Percentiles rank a stretch among this genome's conserved stretches.
Conservation (phyloP, 2,329 filamentous ascomycete genomes). For the Beauveria australis region DNA sequence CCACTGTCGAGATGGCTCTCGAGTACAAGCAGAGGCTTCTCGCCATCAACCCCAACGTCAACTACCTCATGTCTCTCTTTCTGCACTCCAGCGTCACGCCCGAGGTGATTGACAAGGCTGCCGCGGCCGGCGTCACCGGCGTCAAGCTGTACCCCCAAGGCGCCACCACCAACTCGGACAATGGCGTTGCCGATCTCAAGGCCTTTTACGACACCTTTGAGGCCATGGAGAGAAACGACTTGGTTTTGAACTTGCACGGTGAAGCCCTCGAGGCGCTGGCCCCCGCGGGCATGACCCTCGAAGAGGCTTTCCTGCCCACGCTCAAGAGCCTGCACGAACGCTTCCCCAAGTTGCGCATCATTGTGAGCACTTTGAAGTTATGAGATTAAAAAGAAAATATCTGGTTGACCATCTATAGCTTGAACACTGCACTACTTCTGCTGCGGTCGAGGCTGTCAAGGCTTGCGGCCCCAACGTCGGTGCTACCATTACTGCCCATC, state of each 20-base stretch:
- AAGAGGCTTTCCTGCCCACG: slow-evolving; percentile 67
- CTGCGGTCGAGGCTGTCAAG: slow-evolving; percentile 69
- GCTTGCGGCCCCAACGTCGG: slow-evolving; percentile 70
- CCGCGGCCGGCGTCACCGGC: slow-evolving; percentile 60
- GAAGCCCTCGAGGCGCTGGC: slow-evolving; percentile 54
- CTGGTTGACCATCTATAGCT: slow-evolving; percentile 28
- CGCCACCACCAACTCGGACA: slow-evolving; percentile 58
- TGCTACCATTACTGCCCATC: slow-evolving; percentile 78
- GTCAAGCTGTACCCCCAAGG: slow-evolving; percentile 62
- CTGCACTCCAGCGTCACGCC: slow-evolving; percentile 57
- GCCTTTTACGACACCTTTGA: slow-evolving; percentile 71
- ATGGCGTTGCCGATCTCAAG: slow-evolving; percentile 62
- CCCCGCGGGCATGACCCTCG: slow-evolving; percentile 36
- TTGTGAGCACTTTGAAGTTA: slow-evolving; percentile 24
- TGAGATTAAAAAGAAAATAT: no score
- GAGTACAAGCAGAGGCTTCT: slow-evolving; percentile 57
- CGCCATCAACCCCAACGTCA: slow-evolving; percentile 52
- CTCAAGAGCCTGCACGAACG: slow-evolving; percentile 61
- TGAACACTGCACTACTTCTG: slow-evolving; percentile 83
- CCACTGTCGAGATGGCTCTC: slow-evolving; percentile 49
- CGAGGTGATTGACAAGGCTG: slow-evolving; percentile 64
- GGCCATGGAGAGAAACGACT: slow-evolving; percentile 77
- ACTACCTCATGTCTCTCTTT: slow-evolving; percentile 68
- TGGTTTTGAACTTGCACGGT: slow-evolving; percentile 91
- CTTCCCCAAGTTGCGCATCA: slow-evolving; percentile 65